phyloP scores from a whole-genome alignment of 352 stramenopile species.

The Globisporangium echinulatum region DNA sequence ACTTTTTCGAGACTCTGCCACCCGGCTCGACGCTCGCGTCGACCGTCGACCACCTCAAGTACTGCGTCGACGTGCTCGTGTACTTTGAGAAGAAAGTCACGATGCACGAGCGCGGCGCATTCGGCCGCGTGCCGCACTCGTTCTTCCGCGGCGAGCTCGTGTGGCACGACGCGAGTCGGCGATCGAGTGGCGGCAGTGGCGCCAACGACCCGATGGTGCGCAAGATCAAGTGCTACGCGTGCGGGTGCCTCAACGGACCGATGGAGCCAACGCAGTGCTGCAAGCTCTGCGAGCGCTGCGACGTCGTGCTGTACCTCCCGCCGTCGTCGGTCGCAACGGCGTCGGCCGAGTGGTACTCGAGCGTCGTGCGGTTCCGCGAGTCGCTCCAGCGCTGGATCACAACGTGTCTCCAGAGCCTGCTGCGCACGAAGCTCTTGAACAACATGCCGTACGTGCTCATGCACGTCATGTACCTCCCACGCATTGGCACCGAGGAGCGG shows the following conservation, averaged over 20 bases:
- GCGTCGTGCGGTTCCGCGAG: slow-evolving; percentile 60
- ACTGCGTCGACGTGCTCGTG: slow-evolving; percentile 76
- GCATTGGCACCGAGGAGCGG: slow-evolving; percentile 68
- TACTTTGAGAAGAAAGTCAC: slow-evolving; percentile 87
- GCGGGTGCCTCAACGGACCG: slow-evolving; percentile 48
- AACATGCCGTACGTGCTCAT: slow-evolving; percentile 84
- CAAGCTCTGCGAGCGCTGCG: slow-evolving; percentile 67
- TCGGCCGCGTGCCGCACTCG: slow-evolving; percentile 64
- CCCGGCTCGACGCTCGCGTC: slow-evolving; percentile 40
- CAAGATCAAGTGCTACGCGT: slow-evolving; percentile 77
- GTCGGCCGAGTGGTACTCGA: slow-evolving; percentile 78
- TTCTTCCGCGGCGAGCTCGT: slow-evolving; percentile 75
- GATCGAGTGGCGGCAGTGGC: slow-evolving; percentile 11
- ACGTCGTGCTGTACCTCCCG: slow-evolving; percentile 70
- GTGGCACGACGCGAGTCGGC: slow-evolving; percentile 34
- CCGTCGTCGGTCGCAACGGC: slow-evolving; percentile 72
- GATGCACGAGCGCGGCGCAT: slow-evolving; percentile 51
- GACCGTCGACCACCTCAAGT: slow-evolving; percentile 73
- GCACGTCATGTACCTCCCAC: slow-evolving; percentile 81
- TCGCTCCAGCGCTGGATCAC: slow-evolving; percentile 83
- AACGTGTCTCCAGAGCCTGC: slow-evolving; percentile 49
- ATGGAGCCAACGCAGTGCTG: slow-evolving; percentile 70
- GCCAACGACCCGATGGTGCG: slow-evolving; percentile 31
- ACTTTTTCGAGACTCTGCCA: slow-evolving; percentile 66
- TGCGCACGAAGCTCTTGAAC: slow-evolving; percentile 51